Percentiles rank a stretch among this genome's conserved stretches.
These are phyloP conservation scores for Herpetomonas samuelpessoai DNA, from an alignment of 208 protist species.

Conservation along the genomic window DNA sequence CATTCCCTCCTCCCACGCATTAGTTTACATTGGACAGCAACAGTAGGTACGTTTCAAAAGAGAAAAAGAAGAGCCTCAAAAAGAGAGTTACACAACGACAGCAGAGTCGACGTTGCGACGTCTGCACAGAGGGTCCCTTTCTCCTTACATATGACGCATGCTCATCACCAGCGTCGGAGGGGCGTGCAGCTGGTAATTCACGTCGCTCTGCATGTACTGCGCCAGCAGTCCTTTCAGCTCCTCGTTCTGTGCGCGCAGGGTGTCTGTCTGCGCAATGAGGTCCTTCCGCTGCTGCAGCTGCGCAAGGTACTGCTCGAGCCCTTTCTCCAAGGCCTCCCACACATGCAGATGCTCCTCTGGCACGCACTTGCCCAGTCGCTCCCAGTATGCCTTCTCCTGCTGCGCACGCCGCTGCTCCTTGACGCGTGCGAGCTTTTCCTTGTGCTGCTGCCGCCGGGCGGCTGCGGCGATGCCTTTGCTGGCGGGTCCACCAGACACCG, in stretches of 20 bases:
- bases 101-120: no score
- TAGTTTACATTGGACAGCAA: no score
- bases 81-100: neutral
- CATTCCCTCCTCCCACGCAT: no score
- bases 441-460: conserved; percentile 18
- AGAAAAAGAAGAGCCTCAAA: conserved; percentile 2
- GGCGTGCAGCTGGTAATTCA: conserved; percentile 92
- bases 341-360: conserved; percentile 76
- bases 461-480: conserved; percentile 10
- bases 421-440: conserved; percentile 35
- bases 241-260: conserved; percentile 89
- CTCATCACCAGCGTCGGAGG: conserved; percentile 65
- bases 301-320: conserved; percentile 86
- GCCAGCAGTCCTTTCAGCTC: conserved; percentile 90
- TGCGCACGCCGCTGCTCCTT: conserved; percentile 27
- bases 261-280: conserved; percentile 85
- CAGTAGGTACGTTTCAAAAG: neutral
- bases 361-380: conserved; percentile 71
- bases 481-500: no score
- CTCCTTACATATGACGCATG: conserved; percentile 2
- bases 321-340: conserved; percentile 88
- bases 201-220: conserved; percentile 89
- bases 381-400: conserved; percentile 87
- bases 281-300: conserved; percentile 86
- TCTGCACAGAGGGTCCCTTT: no score